Conservation (phyloP, 73 alveolate genomes). For the Paramecium bursaria region DNA sequence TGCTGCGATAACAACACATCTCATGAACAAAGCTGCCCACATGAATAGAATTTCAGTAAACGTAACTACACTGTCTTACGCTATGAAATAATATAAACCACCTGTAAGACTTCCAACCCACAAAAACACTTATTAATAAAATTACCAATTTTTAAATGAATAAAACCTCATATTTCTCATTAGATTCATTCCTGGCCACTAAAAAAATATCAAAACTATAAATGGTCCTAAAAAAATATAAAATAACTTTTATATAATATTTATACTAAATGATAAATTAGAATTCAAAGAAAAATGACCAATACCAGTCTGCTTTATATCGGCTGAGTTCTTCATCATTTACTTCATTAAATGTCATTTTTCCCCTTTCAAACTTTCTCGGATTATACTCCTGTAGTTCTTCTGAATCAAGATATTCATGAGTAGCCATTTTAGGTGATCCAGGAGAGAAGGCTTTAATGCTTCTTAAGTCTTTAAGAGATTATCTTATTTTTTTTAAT, state of each 20-base stretch:
- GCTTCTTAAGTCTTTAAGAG: too few relatives aligned
- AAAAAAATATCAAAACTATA: neutral
- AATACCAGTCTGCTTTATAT: slow-evolving; percentile 49
- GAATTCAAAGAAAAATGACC: slow-evolving; percentile 40
- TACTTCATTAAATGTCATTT: slow-evolving; percentile 12
- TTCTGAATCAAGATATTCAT: too few relatives aligned
- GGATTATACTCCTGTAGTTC: too few relatives aligned
- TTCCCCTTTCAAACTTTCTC: too few relatives aligned
- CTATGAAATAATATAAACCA: slow-evolving; percentile 19
- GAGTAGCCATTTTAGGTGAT: too few relatives aligned
- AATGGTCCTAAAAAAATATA: slow-evolving; percentile 44
- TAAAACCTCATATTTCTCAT: slow-evolving; percentile 46
- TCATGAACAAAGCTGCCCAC: slow-evolving; percentile 12
- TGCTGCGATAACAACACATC: slow-evolving; percentile 44
- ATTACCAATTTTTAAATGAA: neutral
- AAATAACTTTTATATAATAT: too few relatives aligned
- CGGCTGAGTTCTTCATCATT: neutral
- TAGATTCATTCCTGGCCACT: slow-evolving; percentile 20
- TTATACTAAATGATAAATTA: too few relatives aligned
- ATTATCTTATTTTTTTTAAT: too few relatives aligned
- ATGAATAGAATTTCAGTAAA: slow-evolving; percentile 49
- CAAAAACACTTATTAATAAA: slow-evolving; percentile 13
- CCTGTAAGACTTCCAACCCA: slow-evolving; percentile 41
- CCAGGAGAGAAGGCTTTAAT: too few relatives aligned
- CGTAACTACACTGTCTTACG: neutral